Base-by-base conservation (phyloP, 805 yeast species). In the Ogataea ganodermae region DNA sequence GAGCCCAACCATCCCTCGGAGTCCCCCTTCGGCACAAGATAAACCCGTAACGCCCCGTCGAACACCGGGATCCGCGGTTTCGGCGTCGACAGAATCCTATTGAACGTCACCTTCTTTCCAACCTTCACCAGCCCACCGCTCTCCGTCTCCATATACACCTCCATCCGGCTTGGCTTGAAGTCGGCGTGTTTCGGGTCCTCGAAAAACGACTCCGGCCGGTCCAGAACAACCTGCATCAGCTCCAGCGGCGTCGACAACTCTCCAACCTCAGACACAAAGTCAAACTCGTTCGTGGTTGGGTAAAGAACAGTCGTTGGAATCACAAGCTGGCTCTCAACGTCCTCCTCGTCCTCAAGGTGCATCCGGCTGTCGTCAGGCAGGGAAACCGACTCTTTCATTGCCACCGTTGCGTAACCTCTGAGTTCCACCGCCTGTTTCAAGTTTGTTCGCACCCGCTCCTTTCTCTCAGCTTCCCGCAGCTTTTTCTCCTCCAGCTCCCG, bases 111-210 rank as follows among this genome's bases (percentile, higher is more conserved):
- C 54, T 86, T 89, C 63, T 84, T 87, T 22, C 96, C 96, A 4
- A 86, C 80, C 66, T 89, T 89, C 37, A 89, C 83, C 50, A 92
- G 73, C 0, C 97, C 97, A 42, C 97, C 97, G 2, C 81, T 60
- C 26, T 69, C 74, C 0, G 97, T 89, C 64, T 89, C 97, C 82
- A 88, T 82, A 65, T 75, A 92, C 5, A 85, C 84, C 43, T 86
- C 84, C 21, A 90, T 67, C 45, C 77, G 78, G 53, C 77, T 80
- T 3, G 77, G 65, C 0, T 73, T 69, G 62, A 89, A 89, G 50
- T 82, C 78, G 22, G 55, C 55, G 55, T 85, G 89, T 52, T 76
- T 79, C 5, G 84, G 83, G 35, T 76, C 79, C 36, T 74, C 76
- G 59, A 83, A 84, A 84, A 87, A 89, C 35, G 78, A 78, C 6